Evolutionary conservation across 305 asterid genomes (phyloP), one percentile per base, ranked within the genome.

Genomic region (Fraxinus baroniana): DNA sequence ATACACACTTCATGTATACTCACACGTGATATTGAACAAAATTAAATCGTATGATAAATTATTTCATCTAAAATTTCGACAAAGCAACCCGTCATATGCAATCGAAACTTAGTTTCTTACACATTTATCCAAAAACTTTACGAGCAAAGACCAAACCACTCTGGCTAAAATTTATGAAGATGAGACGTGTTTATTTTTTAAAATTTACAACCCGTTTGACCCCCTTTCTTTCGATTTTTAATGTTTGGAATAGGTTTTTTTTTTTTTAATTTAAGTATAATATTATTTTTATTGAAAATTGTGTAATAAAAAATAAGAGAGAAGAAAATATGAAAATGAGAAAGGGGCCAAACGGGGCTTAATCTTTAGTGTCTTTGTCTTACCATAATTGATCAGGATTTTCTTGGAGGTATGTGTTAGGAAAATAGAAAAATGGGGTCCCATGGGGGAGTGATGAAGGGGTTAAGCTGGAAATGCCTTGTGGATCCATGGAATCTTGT

Each of bases 401-500:
- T 55, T 55, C 26, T 55, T 55, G 66, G 66, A n/a, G 66, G 66
- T n/a, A 55, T 55, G 64, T 55, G 24, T n/a, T 22, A 30, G 52
- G 26, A 76, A 49, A 13, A 79, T 64, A 9, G 39, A 24, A 41
- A 81, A 81, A 85, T 32, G 46, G 78, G 85, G 83, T 18, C 81
- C 79, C 76, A 18, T 22, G n/a, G 28, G 32, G 30, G 13, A 20
- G 13, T 7, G 71, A 22, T 7, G 7, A 22, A 60, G 70, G 10
- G 70, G 70, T 7, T 6, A 4, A 22, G 35, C 73, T 64, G 15
- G 24, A 64, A 2, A 24, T 22, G 73, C 35, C 17, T 39, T 44
- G 81, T 83, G 33, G 82, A 86, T 83, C 80, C 82, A 7, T 62
- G 88, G 90, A 85, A 87, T 87, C 88, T 85, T 46, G 77, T 26